Conservation (phyloP, 805 yeast species). For the Saccharomycopsis oosterbeekiorum region DNA sequence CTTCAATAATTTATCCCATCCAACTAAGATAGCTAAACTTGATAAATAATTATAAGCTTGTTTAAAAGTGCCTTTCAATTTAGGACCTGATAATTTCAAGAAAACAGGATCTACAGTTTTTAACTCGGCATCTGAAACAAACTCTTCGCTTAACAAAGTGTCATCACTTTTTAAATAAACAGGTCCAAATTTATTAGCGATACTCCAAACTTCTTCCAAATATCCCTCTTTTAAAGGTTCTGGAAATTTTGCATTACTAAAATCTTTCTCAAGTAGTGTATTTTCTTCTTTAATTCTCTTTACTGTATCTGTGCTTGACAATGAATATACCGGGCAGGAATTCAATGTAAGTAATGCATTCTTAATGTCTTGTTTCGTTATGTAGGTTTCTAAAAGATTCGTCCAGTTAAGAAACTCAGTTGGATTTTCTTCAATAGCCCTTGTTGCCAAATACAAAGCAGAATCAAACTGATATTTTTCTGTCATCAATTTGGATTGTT, state of each 20-base stretch:
- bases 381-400: conserved; percentile 48
- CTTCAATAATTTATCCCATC: conserved; percentile 73
- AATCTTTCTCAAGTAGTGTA: conserved; percentile 6
- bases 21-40: conserved; percentile 52
- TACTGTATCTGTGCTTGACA: conserved; percentile 29
- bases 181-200: conserved; percentile 15
- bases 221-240: conserved; percentile 17
- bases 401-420: conserved; percentile 71
- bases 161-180: conserved; percentile 17
- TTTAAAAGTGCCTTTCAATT: conserved; percentile 42
- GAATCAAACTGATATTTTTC: conserved; percentile 40
- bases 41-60: conserved; percentile 65
- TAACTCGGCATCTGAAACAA: conserved; percentile 25
- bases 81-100: conserved; percentile 40
- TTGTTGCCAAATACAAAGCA: conserved; percentile 50
- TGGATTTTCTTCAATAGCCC: conserved; percentile 61
- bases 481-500: conserved; percentile 55
- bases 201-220: conserved; percentile 15
- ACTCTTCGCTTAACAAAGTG: conserved; percentile 15
- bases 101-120: conserved; percentile 38
- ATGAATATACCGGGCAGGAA: conserved; percentile 57
- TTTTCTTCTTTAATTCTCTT: conserved; percentile 22
- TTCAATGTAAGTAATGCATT: conserved; percentile 61
- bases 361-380: conserved; percentile 42
- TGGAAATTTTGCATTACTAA: conserved; percentile 13